Conservation (phyloP, 768 basidiomycete species). For the Suillus tomentosus region DNA sequence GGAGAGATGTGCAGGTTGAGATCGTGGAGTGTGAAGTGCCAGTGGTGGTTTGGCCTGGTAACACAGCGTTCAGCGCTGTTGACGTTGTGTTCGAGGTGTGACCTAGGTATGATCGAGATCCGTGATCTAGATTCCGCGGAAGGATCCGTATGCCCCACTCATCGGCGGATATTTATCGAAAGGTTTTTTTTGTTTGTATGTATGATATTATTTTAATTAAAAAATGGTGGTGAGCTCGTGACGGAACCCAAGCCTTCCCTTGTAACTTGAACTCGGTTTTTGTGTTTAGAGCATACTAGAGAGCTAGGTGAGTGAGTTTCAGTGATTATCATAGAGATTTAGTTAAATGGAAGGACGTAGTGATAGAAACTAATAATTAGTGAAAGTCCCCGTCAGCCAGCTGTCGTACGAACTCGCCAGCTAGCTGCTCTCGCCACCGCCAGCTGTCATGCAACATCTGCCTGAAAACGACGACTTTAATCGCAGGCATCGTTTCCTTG, state of each 20-base stretch:
- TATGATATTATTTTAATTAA: constrained; percentile 5
- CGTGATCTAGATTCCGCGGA: constrained; percentile 6
- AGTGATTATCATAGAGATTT: background rate
- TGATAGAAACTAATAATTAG: constrained; percentile 5
- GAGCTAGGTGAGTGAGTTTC: background rate
- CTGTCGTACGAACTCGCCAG: background rate
- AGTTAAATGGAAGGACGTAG: background rate
- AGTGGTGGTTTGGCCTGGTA: constrained; percentile 85
- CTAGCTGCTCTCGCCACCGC: constrained; percentile 3
- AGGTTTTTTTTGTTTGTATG: background rate
- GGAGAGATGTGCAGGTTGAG: constrained; percentile 73
- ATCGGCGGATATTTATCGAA: background rate
- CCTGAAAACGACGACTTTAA: constrained; percentile 51
- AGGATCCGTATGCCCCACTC: background rate
- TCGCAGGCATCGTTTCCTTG: constrained; percentile 61
- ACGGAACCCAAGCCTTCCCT: background rate
- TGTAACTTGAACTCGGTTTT: background rate
- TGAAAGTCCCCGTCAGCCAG: background rate
- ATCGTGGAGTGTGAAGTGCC: constrained; percentile 95
- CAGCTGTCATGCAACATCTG: constrained; percentile 32
- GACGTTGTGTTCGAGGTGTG: constrained; percentile 80
- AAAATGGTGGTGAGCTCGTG: background rate
- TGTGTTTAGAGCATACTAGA: constrained; percentile 3
- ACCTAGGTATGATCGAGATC: constrained; percentile 10
- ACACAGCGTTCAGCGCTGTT: constrained; percentile 80